These are phyloP conservation scores for Leptographium wingfieldii DNA, from an alignment of 2,329 filamentous ascomycete genomes.

Conservation along the genomic window DNA sequence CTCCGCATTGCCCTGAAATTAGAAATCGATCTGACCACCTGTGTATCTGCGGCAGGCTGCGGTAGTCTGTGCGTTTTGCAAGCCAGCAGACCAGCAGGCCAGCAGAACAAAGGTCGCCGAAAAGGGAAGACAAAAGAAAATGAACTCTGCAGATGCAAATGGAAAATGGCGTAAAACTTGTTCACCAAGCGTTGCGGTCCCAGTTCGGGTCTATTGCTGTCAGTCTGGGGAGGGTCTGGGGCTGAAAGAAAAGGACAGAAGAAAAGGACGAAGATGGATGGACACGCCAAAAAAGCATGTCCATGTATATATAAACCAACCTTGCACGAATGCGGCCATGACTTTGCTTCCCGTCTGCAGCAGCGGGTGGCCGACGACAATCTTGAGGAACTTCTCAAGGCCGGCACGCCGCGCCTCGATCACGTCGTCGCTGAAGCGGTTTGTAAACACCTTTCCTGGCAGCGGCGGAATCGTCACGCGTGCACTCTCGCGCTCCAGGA, in stretches of 20 bases:
- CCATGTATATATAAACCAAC: conserved; percentile 32
- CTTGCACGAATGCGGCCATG: conserved; percentile 90
- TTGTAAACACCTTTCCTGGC: conserved; percentile 95
- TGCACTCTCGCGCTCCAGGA: conserved; percentile 87
- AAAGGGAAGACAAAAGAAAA: no score
- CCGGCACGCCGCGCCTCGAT: conserved; percentile 90
- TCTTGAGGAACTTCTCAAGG: conserved; percentile 90
- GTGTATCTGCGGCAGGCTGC: no score
- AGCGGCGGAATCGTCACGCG: conserved; percentile 91
- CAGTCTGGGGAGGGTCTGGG: not conserved
- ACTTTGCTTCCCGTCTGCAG: conserved; percentile 97
- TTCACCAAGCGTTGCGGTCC: conserved; percentile 81
- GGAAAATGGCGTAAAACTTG: no score
- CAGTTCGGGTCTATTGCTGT: conserved; percentile 58
- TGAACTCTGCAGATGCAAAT: not conserved
- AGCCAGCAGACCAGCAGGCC: not conserved
- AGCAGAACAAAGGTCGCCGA: not conserved
- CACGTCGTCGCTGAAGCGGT: conserved; percentile 94
- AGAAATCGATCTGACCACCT: no score
- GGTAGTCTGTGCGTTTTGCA: not conserved
- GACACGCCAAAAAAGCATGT: no score
- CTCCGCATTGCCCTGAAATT: no score
- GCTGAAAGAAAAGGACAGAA: not conserved
- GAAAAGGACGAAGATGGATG: not conserved
- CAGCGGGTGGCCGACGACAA: conserved; percentile 91